Base-by-base conservation (phyloP, 2,329 filamentous ascomycete genomes). In the Arthrobotrys entomopaga region DNA sequence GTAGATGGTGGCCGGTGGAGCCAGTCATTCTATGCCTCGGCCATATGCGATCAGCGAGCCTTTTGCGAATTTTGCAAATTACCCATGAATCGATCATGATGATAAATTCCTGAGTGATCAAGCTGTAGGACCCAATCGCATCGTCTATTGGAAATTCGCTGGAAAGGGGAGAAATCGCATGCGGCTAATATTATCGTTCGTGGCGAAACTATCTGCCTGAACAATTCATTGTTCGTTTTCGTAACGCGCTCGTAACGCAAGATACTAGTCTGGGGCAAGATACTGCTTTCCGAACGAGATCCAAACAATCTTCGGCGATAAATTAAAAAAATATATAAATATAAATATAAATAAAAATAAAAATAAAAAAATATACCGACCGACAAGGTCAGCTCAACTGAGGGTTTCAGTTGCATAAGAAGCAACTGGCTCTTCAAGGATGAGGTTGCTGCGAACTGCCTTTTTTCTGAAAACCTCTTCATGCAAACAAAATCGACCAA, bases 321-420 rank as follows among this genome's bases (percentile, higher is more conserved):
- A 34, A 34, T 34, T 5, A 10, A 34, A 34, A 34, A 34, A 34
- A 34, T 34, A 34, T 34, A n/a, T n/a, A n/a, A n/a, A n/a, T n/a
- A n/a, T n/a, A n/a, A n/a, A n/a, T n/a, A n/a, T n/a, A n/a, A n/a
- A n/a, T n/a, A n/a, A n/a, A n/a, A n/a, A n/a, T n/a, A n/a, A 10
- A 34, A 34, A 7, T 5, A 10, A 34, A 34, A 34, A 34, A 34
- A 34, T 34, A 34, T 34, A n/a, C 67, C 48, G 60, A 65, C 60
- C 49, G 48, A 54, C n/a, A 40, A 65, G 59, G 53, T 29, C 58
- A 65, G 54, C 22, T 22, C 50, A 15, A 61, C 50, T 22, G 49
- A 61, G 40, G 49, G 57, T 69, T 60, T 69, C 65, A 69, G 56
- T 26, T 66, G 52, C 54, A 66, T 65, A 50, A 66, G 56, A 56